Conservation (phyloP, 2,329 filamentous ascomycete genomes). For the Botryosphaeria dothidea region DNA sequence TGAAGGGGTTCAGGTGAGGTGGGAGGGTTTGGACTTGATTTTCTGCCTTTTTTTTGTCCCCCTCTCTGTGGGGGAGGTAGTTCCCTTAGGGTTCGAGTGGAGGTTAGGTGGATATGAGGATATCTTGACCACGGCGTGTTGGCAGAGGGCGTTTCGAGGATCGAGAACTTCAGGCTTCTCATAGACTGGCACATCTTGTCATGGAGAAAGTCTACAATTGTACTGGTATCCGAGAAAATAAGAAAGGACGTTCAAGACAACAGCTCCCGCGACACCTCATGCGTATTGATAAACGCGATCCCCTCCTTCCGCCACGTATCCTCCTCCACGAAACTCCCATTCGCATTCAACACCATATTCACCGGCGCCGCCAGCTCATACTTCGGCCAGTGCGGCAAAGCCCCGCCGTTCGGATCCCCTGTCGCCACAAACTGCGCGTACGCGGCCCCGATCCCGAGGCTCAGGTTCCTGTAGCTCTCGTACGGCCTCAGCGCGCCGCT, state of each 20-base stretch:
- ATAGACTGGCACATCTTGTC: too few species aligned
- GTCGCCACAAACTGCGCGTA: constrained; percentile 45
- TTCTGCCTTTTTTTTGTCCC: too few species aligned
- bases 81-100: too few species aligned
- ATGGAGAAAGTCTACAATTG: too few species aligned
- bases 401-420: constrained; percentile 39
- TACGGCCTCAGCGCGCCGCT: constrained; percentile 32
- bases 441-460: constrained; percentile 39
- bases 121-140: too few species aligned
- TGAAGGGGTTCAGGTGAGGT: not conserved
- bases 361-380: constrained; percentile 35
- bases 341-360: constrained; percentile 43
- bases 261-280: constrained; percentile 19
- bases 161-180: too few species aligned
- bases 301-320: constrained; percentile 40
- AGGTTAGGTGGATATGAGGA: too few species aligned
- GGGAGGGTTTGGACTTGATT: not conserved
- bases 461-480: constrained; percentile 36
- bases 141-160: too few species aligned
- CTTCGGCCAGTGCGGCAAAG: constrained; percentile 39
- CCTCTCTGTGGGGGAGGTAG: too few species aligned
- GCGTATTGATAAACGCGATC: constrained; percentile 36
- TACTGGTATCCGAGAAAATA: too few species aligned
- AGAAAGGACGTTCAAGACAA: constrained; percentile 9
- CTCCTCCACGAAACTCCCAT: constrained; percentile 32